Base-by-base conservation (phyloP, 192 early-diverging fungal genomes). In the Piromyces sp. region DNA sequence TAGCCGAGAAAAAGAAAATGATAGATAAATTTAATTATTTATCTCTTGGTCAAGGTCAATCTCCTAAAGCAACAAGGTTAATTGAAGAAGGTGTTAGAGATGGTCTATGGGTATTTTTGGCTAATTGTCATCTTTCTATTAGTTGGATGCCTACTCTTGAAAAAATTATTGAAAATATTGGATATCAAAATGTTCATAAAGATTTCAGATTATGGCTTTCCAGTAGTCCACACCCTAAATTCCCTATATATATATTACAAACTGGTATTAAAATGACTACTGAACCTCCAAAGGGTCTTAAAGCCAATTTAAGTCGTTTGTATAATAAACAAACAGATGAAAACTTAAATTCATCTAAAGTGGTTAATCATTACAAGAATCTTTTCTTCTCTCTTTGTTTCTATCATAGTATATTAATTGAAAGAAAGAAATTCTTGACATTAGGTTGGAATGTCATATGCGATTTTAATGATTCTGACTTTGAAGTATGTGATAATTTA, bases 401-500 rank as follows among this genome's bases (percentile, higher is more conserved):
- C 84, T 91, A 91, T 86, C 90, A 91, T 81, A 86, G 86, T 79
- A 58, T 91, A 2, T 84, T 91, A 38, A 51, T 91, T 5, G 90
- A 91, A 82, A 82, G 90, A 15, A 91, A 91, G 85, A 91, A 91
- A 83, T 91, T 91, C 82, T 80, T 89, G 78, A 89, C 90, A 5
- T 85, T 68, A n/a, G 51, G 51, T 7, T 91, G 90, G 90, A 91
- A 91, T 84, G 89, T 91, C 3, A 80, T 85, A 19, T 90, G 83
- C 30, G 90, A 91, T 80, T 91, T 91, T 86, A 91, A 91, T 83
- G 91, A 91, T 82, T 90, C 88, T 7, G 90, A 91, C 81, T 91
- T 91, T 87, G 90, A 91, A 42, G 87, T 91, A 38, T 92, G 88
- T 83, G 88, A 13, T n/a, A 68, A 68, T 68, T n/a, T 68, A 68